phyloP scores from a whole-genome alignment of 2,329 filamentous ascomycete genomes.

The Fusarium coicis region DNA sequence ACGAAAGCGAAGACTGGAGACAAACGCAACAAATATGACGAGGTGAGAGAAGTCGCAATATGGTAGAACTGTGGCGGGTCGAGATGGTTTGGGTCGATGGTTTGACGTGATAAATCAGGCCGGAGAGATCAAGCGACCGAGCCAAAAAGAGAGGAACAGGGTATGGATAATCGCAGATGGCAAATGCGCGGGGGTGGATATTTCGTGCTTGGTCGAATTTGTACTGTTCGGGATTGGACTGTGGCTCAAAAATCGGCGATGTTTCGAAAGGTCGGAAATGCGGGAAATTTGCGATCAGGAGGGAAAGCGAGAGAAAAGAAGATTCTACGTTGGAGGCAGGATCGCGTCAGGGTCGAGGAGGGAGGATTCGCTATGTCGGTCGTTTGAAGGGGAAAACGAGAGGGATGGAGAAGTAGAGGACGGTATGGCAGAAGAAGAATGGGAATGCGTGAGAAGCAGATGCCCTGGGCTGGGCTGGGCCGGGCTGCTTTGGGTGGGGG shows the following conservation, averaged over 20 bases:
- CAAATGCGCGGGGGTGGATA: slow-evolving; percentile 40
- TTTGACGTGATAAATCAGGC: slow-evolving; percentile 25
- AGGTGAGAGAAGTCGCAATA: neutral
- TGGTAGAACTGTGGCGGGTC: neutral
- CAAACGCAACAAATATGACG: neutral
- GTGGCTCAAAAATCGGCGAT: slow-evolving; percentile 2
- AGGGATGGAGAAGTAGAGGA: slow-evolving; percentile 37
- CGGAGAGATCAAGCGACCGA: slow-evolving; percentile 22
- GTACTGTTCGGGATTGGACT: slow-evolving; percentile 12
- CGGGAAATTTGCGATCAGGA: neutral
- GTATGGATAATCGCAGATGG: slow-evolving; percentile 29
- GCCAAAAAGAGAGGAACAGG: slow-evolving; percentile 32
- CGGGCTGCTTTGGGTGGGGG: slow-evolving; percentile 10
- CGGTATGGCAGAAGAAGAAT: slow-evolving; percentile 37
- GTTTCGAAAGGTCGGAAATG: slow-evolving; percentile 2
- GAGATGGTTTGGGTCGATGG: slow-evolving; percentile 3
- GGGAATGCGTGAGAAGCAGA: slow-evolving; percentile 35
- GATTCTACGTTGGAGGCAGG: neutral
- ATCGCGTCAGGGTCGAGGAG: slow-evolving; percentile 12
- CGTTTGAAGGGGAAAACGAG: slow-evolving; percentile 19
- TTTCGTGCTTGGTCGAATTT: slow-evolving; percentile 31
- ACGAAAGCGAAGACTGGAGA: neutral
- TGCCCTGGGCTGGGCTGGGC: neutral
- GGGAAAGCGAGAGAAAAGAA: neutral
- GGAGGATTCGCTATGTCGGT: slow-evolving; percentile 17